Conservation (phyloP, 768 basidiomycete species). For the Lentinula boryana region DNA sequence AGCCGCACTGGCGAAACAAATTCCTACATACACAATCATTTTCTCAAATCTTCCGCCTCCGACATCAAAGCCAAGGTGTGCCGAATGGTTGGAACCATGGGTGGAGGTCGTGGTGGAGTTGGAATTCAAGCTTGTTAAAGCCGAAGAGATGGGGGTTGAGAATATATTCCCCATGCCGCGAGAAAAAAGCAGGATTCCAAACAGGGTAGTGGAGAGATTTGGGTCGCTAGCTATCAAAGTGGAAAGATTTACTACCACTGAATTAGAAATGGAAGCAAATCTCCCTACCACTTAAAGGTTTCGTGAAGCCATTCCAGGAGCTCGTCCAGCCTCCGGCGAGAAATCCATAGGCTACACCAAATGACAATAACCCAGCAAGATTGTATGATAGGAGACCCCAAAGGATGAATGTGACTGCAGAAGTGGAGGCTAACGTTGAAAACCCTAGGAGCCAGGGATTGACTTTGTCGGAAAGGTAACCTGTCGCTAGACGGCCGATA, state of each 20-base stretch:
- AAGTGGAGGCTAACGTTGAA: slow-evolving; percentile 13
- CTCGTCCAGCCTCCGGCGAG: slow-evolving; percentile 25
- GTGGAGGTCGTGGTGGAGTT: not conserved
- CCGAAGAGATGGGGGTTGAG: slow-evolving; percentile 18
- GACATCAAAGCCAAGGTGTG: slow-evolving; percentile 15
- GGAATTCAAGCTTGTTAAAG: slow-evolving; percentile 1
- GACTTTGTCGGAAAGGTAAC: slow-evolving; percentile 18
- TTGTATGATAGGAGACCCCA: slow-evolving; percentile 21
- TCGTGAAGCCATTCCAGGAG: slow-evolving; percentile 23
- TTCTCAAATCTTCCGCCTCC: slow-evolving; percentile 18
- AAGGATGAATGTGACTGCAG: slow-evolving; percentile 21
- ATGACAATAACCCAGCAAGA: slow-evolving; percentile 19
- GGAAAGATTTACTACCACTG: not conserved
- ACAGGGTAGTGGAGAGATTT: slow-evolving; percentile 14
- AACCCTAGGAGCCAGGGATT: slow-evolving; percentile 18
- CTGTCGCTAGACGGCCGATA: slow-evolving; percentile 17
- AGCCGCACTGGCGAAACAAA: slow-evolving; percentile 23
- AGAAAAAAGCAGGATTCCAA: slow-evolving; percentile 16
- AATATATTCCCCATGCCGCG: slow-evolving; percentile 19
- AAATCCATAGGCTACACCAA: slow-evolving; percentile 21
- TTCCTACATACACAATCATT: slow-evolving; percentile 22
- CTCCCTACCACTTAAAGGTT: not conserved
- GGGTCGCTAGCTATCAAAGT: slow-evolving; percentile 10
- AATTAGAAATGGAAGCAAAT: not conserved
- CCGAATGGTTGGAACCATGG: not conserved